These are phyloP conservation scores for Aspergillus sparsus DNA, from an alignment of 495 filamentous ascomycete species.

Conservation along the genomic window DNA sequence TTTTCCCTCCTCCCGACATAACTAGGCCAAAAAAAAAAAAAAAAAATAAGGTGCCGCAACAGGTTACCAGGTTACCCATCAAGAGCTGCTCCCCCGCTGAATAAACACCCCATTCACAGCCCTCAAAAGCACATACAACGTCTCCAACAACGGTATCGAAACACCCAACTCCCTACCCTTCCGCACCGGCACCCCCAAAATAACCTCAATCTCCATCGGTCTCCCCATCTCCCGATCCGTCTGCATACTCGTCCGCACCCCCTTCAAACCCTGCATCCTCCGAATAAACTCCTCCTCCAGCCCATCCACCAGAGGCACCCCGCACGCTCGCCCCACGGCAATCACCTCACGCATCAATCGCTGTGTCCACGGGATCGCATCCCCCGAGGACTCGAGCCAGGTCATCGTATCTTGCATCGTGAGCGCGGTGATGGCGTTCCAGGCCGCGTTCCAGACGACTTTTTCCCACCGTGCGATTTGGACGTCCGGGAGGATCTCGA, in stretches of 20 bases:
- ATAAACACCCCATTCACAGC: conserved; percentile 35
- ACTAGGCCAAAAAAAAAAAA: no score
- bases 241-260: conserved; percentile 57
- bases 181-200: conserved; percentile 53
- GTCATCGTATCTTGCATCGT: conserved; percentile 50
- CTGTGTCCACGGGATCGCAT: conserved; percentile 45
- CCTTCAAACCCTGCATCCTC: conserved; percentile 43
- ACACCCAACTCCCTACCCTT: conserved; percentile 52
- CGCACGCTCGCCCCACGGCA: conserved; percentile 44
- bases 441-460: conserved; percentile 56
- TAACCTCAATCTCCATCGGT: conserved; percentile 58
- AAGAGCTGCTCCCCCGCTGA: not conserved
- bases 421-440: conserved; percentile 55
- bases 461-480: conserved; percentile 55
- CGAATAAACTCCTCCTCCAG: conserved; percentile 46
- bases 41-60: no score
- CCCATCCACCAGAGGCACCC: conserved; percentile 40
- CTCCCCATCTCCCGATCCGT: conserved; percentile 50
- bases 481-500: conserved; percentile 44
- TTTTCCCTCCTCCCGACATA: no score
- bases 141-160: conserved; percentile 48
- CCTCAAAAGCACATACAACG: conserved; percentile 45
- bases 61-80: no score
- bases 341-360: conserved; percentile 53
- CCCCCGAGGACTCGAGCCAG: conserved; percentile 46